Evolutionary conservation across 768 basidiomycete genomes (phyloP).

Genomic region (Boletales sp.): DNA sequence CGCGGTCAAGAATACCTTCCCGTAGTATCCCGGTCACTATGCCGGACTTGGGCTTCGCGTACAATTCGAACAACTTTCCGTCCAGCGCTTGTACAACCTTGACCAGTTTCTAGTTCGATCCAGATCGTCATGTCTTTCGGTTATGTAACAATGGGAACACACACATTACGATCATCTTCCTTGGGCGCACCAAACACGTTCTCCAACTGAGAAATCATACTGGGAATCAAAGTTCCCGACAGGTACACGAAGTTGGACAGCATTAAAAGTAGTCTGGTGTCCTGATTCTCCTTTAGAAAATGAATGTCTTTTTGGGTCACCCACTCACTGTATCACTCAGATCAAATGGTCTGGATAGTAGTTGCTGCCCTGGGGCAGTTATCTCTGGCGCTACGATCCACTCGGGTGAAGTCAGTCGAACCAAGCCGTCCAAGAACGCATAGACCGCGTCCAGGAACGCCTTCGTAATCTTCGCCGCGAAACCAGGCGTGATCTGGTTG

Average conservation of each 20-base stretch:
- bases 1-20: slow-evolving; percentile 70
- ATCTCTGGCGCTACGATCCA: slow-evolving; percentile 34
- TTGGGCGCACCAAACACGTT: slow-evolving; percentile 69
- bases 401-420: slow-evolving; percentile 73
- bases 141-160: slow-evolving; percentile 5
- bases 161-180: slow-evolving; percentile 67
- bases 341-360: slow-evolving; percentile 41
- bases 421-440: slow-evolving; percentile 81
- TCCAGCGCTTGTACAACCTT: slow-evolving; percentile 82
- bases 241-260: slow-evolving; percentile 86
- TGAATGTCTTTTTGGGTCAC: background rate
- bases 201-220: slow-evolving; percentile 78
- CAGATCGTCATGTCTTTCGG: background rate
- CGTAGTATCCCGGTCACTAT: slow-evolving; percentile 64
- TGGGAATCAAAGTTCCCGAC: slow-evolving; percentile 64
- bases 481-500: slow-evolving; percentile 57
- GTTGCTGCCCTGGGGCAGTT: slow-evolving; percentile 11
- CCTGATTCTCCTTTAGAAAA: slow-evolving; percentile 44
- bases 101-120: slow-evolving; percentile 53
- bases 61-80: slow-evolving; percentile 84
- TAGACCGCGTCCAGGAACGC: slow-evolving; percentile 85
- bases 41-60: slow-evolving; percentile 78
- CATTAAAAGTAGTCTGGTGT: slow-evolving; percentile 81
- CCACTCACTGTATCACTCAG: slow-evolving; percentile 56
- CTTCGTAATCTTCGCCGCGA: slow-evolving; percentile 70